Base-by-base conservation (phyloP, 1,139 yeast species). In the Scheffersomyces parashehatae region DNA sequence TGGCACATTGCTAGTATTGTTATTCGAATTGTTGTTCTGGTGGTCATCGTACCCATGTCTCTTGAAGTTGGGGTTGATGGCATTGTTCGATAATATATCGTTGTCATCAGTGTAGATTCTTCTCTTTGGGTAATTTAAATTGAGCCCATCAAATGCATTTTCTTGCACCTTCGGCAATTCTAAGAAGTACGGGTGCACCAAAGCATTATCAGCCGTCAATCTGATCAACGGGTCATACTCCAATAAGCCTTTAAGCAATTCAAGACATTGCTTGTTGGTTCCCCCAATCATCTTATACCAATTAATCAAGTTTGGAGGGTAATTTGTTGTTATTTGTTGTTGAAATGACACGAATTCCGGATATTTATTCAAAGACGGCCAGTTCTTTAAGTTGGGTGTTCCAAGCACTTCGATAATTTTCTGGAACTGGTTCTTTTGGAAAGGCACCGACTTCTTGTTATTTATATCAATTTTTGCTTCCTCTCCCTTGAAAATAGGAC, bases 401-500 rank as follows among this genome's bases (percentile, higher is more conserved):
- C 99, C 99, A 52, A 93, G 67, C 13, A 93, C 85, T 62, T 93
- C 98, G 29, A 93, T 73, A 26, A 93, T 91, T 59, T 90, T 90
- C 55, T 88, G 87, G 60, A 91, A 77, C 67, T 93, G 99, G 59
- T 88, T 91, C 45, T 87, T 83, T 64, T 93, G 99, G 62, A 93
- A 93, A 3, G 98, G 98, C 2, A 91, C 93, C 47, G 83, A 85
- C 59, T 91, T 91, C 60, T 88, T 90, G 53, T 87, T 88, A 50
- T 67, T 72, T 41, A 73, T 65, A 60, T 91, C 98, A 76, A 91
- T 86, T 57, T 91, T 93, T 12, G 96, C 95, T 61, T 93, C 99
- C 64, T 93, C 99, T 36, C 99, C 99, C 62, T 95, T 93, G 68
- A 93, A 93, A 4, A 93, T 85, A 0, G 99, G 99, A 54, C 97